Base-by-base conservation (phyloP, 116 monocot species). In the Phalaenopsis hybrid region DNA sequence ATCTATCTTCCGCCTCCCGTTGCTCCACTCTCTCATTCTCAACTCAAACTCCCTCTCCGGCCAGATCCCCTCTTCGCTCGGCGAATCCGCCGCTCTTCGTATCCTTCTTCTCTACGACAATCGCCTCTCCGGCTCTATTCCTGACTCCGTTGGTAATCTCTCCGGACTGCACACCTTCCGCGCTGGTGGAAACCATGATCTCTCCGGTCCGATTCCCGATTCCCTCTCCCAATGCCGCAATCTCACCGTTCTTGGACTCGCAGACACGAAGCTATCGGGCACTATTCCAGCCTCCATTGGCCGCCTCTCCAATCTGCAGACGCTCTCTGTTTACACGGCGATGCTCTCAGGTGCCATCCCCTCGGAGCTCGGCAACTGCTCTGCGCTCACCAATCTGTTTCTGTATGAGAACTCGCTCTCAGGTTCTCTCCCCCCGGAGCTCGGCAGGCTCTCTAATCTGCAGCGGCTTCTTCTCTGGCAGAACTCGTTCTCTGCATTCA, bases 401-500 rank as follows among this genome's bases (percentile, higher is more conserved):
- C 91, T 96, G 28, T 96, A 96, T 86, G 96, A 94, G 84, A 96
- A 96, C 82, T 70, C 86, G 3, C 84, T 96, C 25, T 92, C 92
- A 16, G 96, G 94, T 1, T 78, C 84, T 0, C 81, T 97, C 12
- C 96, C 96, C 4, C 25, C 82, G 28, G 88, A 87, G 79, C 87
- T 96, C 23, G 96, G 96, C 46, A 44, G 51, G 17, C 86, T 96
- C 18, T 1, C 23, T 0, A 90, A 86, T 23, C 92, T 97, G 25
- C 79, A 92, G 86, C 78, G 87, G 76, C 80, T 97, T 31, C 90
- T 97, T 18, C 85, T 97, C 2, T 97, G 96, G 96, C 92, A 92
- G 88, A 97, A 97, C 84, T 84, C 86, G 12, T 79, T 97, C 57
- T 82, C 85, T 34, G 94, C 91, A 1, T 81, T 87, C 21, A 92